Conservation (phyloP, 306 rosid species). For the Rosa lucieae region DNA sequence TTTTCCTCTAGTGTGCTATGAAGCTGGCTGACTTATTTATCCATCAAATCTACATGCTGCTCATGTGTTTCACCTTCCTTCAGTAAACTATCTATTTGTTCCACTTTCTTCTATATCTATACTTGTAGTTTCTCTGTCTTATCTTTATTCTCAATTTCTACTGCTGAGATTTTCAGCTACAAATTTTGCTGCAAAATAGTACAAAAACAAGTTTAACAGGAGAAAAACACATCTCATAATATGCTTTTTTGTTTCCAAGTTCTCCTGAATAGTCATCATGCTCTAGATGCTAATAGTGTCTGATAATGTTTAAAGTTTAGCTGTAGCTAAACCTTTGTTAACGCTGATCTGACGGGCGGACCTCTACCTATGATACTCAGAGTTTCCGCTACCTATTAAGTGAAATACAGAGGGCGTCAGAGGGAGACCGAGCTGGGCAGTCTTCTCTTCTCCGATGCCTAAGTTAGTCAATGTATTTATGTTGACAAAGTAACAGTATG, state of each 20-base stretch:
- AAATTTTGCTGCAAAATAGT: slow-evolving; percentile 64
- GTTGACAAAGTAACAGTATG: too few relatives aligned
- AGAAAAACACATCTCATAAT: slow-evolving; percentile 13
- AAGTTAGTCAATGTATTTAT: too few relatives aligned
- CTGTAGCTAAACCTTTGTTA: too few relatives aligned
- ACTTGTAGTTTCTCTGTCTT: slow-evolving; percentile 35
- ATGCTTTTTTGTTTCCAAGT: slow-evolving; percentile 56
- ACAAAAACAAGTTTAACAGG: slow-evolving; percentile 32
- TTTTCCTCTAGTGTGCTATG: slow-evolving; percentile 56
- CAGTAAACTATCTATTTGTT: slow-evolving; percentile 53
- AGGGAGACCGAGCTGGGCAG: too few relatives aligned
- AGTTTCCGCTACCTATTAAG: too few relatives aligned
- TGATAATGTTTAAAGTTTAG: too few relatives aligned
- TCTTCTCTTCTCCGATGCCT: too few relatives aligned
- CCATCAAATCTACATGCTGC: slow-evolving; percentile 51
- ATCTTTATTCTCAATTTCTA: slow-evolving; percentile 65
- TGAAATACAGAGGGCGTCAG: too few relatives aligned
- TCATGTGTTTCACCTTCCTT: slow-evolving; percentile 54
- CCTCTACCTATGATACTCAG: too few relatives aligned
- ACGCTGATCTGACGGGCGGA: too few relatives aligned
- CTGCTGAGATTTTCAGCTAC: slow-evolving; percentile 57
- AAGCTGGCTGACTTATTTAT: slow-evolving; percentile 55
- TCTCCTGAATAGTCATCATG: slow-evolving; percentile 39
- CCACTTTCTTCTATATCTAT: slow-evolving; percentile 62
- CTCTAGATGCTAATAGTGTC: too few relatives aligned